Percentiles rank a stretch among this genome's conserved stretches.
Conservation (phyloP, 345 rosid species). For the Alliaria petiolata region DNA sequence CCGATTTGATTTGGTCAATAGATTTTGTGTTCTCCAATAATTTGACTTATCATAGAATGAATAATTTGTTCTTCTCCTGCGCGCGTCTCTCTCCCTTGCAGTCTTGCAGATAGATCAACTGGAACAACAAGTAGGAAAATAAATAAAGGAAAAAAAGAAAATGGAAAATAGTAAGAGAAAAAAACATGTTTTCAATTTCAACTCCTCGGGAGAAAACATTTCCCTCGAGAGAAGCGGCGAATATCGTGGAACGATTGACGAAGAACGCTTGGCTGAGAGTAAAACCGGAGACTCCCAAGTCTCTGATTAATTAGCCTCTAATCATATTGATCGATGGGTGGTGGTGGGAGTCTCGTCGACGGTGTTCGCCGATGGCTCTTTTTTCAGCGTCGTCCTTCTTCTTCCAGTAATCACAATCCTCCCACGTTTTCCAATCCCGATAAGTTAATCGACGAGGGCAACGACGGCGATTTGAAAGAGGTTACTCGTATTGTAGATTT, state of each 20-base stretch:
- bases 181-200: constrained; percentile 19
- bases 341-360: constrained; percentile 63
- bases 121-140: not conserved
- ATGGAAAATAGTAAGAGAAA: not conserved
- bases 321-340: constrained; percentile 42
- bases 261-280: constrained; percentile 32
- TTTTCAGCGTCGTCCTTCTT: constrained; percentile 46
- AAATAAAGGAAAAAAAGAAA: not conserved
- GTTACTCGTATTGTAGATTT: constrained; percentile 26
- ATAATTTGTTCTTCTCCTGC: not conserved
- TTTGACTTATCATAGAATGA: too few species aligned
- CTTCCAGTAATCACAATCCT: constrained; percentile 20
- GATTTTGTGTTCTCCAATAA: not conserved
- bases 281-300: not conserved
- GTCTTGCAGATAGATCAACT: not conserved
- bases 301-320: not conserved
- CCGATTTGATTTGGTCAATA: not conserved
- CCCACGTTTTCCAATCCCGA: not conserved
- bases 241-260: constrained; percentile 21
- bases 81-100: constrained; percentile 7
- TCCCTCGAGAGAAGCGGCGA: constrained; percentile 28
- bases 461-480: not conserved
- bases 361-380: constrained; percentile 82
- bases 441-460: not conserved
- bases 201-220: not conserved